Evolutionary conservation across 805 yeast genomes (phyloP), one percentile per base, ranked within the genome.

Genomic region (Yamadazyma philogaea): DNA sequence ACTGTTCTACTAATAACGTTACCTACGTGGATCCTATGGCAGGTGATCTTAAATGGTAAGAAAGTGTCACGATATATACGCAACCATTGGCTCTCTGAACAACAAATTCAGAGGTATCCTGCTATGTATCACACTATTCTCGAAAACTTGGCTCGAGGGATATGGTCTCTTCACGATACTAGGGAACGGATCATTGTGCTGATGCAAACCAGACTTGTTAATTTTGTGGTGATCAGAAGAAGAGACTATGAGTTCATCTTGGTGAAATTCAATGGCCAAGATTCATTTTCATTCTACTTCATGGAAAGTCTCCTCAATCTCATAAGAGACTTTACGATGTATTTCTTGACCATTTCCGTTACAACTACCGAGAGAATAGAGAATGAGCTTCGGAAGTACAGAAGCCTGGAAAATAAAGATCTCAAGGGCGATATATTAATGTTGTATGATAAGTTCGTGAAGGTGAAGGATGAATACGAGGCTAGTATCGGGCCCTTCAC

Each of bases 211-310:
- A 19, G 36, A 24, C 18, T 39, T 10, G 37, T 44, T 3, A 30
- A 37, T 4, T 44, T 42, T 20, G 48, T 47, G 4, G 55, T 60
- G 3, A 34, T 31, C 7, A 45, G 66, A 38, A 47, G 51, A 8
- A 40, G 61, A 18, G 66, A 59, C 22, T 60, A 50, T 45, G 59
- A 60, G 28, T 43, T 30, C n/a, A 17, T 46, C 6, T 8, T 20
- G 2, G 15, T n/a, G 7, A 34, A 38, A 22, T 14, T 22, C 7
- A 44, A 31, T 20, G 10, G 37, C 2, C 21, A 37, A 19, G 28
- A 34, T 20, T 20, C 22, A 6, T 6, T 24, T 15, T 8, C 7
- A 12, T 41, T 34, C 24, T 35, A 31, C 20, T 7, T 46, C 1
- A 20, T 21, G 14, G 43, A 46, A 15, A 20, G 44, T 8, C n/a